phyloP scores from a whole-genome alignment of 768 basidiomycete genomes.

The Mycena latifolia region DNA sequence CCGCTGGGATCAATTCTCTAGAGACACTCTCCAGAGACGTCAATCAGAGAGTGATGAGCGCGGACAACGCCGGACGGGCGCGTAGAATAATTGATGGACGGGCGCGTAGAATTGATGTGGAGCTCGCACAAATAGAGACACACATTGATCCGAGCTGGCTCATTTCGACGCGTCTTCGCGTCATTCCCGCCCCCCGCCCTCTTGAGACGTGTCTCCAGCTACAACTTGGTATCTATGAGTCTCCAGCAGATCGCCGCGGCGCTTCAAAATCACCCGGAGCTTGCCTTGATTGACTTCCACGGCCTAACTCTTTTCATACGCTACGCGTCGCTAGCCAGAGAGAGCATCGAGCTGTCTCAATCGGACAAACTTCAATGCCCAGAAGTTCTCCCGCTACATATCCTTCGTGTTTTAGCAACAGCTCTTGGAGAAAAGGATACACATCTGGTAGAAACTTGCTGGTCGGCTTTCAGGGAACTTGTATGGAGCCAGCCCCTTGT shows the following conservation, averaged over 20 bases:
- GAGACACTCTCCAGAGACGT: too few species aligned
- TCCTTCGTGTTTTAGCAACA: background rate
- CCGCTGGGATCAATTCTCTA: too few species aligned
- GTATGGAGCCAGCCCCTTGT: conserved; percentile 7
- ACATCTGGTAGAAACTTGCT: background rate
- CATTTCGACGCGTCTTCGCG: too few species aligned
- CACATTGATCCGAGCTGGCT: background rate
- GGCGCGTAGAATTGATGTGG: too few species aligned
- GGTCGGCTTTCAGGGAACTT: conserved; percentile 19
- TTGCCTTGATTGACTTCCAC: background rate
- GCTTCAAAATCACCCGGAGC: background rate
- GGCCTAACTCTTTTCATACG: background rate
- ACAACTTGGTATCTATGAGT: too few species aligned
- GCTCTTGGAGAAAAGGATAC: background rate
- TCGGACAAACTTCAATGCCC: background rate
- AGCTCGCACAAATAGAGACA: too few species aligned
- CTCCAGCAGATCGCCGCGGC: too few species aligned
- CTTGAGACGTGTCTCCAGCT: too few species aligned
- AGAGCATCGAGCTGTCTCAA: background rate
- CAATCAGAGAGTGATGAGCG: too few species aligned
- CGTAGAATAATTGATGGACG: too few species aligned
- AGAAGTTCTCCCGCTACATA: background rate
- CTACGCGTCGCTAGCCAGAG: background rate
- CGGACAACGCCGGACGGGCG: too few species aligned
- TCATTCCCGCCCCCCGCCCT: too few species aligned